phyloP scores from a whole-genome alignment of 1,284 basidiomycete species.

The Ganoderma lingzhi region DNA sequence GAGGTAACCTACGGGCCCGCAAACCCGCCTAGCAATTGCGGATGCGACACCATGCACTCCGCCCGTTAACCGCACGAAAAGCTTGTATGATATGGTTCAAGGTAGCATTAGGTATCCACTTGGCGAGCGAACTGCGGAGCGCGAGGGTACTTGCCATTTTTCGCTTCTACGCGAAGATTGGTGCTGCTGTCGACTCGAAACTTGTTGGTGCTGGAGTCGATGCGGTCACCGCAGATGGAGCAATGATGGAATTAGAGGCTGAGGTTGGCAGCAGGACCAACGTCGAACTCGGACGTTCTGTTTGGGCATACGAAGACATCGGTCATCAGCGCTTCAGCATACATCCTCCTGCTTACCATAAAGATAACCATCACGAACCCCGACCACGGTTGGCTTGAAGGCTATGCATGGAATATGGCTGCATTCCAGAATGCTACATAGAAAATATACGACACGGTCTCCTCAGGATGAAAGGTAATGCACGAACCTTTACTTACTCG shows the following conservation, averaged over 20 bases:
- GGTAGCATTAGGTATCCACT: background rate
- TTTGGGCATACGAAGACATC: background rate
- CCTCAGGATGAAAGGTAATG: too few relatives aligned
- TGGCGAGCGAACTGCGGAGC: background rate
- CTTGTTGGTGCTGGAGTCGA: background rate
- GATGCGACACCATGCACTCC: background rate
- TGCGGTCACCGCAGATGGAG: background rate
- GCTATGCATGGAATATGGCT: background rate
- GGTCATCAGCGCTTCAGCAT: background rate
- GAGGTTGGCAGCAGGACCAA: background rate
- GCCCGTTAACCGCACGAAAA: background rate
- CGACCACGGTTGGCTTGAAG: background rate
- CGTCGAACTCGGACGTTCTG: background rate
- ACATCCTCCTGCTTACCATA: background rate
- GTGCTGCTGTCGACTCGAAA: slow-evolving; percentile 2
- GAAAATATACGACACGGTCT: too few relatives aligned
- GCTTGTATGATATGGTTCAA: background rate
- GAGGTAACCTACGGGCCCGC: background rate
- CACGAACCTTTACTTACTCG: background rate
- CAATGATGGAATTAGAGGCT: background rate
- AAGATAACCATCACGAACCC: background rate
- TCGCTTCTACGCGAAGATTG: background rate
- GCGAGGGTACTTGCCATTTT: background rate
- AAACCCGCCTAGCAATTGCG: background rate
- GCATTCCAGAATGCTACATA: background rate